A percentile compares a stretch with the other conserved stretches of the same genome.
These are phyloP conservation scores for Nemania diffusa DNA, from an alignment of 2,329 filamentous ascomycete species.

Conservation along the genomic window DNA sequence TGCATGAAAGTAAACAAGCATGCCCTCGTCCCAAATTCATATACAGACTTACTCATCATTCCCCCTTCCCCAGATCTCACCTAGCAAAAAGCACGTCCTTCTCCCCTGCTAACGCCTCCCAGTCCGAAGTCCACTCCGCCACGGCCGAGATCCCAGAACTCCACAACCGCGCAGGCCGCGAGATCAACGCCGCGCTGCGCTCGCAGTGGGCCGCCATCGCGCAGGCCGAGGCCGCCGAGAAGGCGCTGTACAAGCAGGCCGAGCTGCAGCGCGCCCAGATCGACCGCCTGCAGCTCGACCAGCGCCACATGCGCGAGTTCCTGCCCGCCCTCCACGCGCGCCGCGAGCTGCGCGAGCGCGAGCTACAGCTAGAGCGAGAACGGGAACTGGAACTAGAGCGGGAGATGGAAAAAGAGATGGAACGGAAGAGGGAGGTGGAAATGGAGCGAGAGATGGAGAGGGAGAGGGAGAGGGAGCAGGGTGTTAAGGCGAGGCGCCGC, in stretches of 20 bases:
- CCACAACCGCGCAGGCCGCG: not conserved
- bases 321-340: slow-evolving; percentile 27
- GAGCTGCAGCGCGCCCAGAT: slow-evolving; percentile 29
- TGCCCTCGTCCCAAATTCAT: not conserved
- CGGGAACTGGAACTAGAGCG: too few species aligned
- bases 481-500: too few species aligned
- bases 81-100: not conserved
- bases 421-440: not conserved
- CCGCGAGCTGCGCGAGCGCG: slow-evolving; percentile 22
- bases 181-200: slow-evolving; percentile 23
- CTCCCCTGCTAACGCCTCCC: slow-evolving; percentile 2
- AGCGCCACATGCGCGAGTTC: slow-evolving; percentile 11
- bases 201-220: slow-evolving; percentile 29
- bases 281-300: slow-evolving; percentile 18
- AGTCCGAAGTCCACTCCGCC: slow-evolving; percentile 40
- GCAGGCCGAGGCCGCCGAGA: slow-evolving; percentile 16
- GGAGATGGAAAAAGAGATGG: not conserved
- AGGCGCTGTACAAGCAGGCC: slow-evolving; percentile 11
- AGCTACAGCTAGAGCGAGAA: not conserved
- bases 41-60: not conserved
- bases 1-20: not conserved
- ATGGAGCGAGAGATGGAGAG: too few species aligned
- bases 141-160: slow-evolving; percentile 3
- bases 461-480: too few species aligned
- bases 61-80: not conserved